A percentile compares a stretch with the other conserved stretches of the same genome.
phyloP scores from a whole-genome alignment of 345 rosid species.

The Ceriops tagal region DNA sequence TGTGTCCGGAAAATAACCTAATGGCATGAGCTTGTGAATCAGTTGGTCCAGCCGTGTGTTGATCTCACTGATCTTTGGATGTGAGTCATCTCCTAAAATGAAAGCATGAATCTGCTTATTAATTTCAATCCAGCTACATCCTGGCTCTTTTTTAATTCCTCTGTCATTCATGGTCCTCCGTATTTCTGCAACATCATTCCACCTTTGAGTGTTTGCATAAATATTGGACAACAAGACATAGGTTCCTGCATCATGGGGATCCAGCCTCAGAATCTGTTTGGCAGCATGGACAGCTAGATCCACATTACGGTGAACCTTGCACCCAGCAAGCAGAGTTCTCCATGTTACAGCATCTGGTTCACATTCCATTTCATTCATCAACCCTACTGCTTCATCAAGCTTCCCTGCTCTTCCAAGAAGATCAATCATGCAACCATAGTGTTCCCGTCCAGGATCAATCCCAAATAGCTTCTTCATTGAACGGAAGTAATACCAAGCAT shows the following conservation, averaged over 20 bases:
- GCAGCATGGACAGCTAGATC: conserved; percentile 57
- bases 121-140: conserved; percentile 77
- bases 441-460: conserved; percentile 61
- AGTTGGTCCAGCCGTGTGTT: conserved; percentile 35
- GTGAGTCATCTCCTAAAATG: conserved; percentile 57
- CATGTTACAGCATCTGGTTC: conserved; percentile 67
- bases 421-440: conserved; percentile 74
- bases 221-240: conserved; percentile 64
- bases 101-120: conserved; percentile 59
- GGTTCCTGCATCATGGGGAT: conserved; percentile 63
- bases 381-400: conserved; percentile 51
- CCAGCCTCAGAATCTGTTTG: conserved; percentile 48
- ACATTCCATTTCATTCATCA: conserved; percentile 56
- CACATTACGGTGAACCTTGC: conserved; percentile 54
- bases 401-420: conserved; percentile 72
- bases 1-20: conserved; percentile 66
- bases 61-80: conserved; percentile 47
- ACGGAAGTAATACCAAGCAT: conserved; percentile 54
- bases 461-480: conserved; percentile 62
- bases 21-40: conserved; percentile 33
- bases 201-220: conserved; percentile 59
- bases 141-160: conserved; percentile 60
- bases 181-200: conserved; percentile 53
- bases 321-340: conserved; percentile 63
- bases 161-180: conserved; percentile 45